These are phyloP conservation scores for Rasamsonia emersonii DNA, from an alignment of 2,329 filamentous ascomycete species.

Conservation along the genomic window DNA sequence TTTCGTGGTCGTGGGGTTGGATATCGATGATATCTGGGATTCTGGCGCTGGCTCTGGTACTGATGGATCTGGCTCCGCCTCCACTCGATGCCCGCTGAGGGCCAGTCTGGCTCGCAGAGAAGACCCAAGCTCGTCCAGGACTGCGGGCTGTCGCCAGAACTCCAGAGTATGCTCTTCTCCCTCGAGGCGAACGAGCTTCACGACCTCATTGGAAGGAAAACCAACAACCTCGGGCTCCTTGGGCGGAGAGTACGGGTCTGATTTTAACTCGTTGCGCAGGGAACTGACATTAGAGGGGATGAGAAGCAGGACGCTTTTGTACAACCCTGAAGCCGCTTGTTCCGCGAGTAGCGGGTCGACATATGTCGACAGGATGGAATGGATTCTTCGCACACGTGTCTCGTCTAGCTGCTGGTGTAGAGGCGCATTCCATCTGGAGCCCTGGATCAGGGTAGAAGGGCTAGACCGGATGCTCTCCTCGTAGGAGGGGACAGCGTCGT, in stretches of 20 bases:
- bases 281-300: conserved; percentile 35
- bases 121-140: conserved; percentile 32
- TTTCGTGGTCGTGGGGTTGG: conserved; percentile 7
- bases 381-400: conserved; percentile 33
- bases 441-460: conserved; percentile 2
- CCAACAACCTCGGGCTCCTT: conserved; percentile 28
- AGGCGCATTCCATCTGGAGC: conserved; percentile 2
- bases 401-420: conserved; percentile 23
- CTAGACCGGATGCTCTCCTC: conserved; percentile 20
- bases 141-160: conserved; percentile 36
- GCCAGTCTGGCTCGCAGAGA: conserved; percentile 22
- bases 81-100: conserved; percentile 13
- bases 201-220: conserved; percentile 30
- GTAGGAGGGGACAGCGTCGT: conserved; percentile 26
- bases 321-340: conserved; percentile 33
- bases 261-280: conserved; percentile 13
- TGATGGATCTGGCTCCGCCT: conserved; percentile 5
- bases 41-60: conserved; percentile 3
- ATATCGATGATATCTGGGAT: conserved; percentile 5
- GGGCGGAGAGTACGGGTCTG: conserved; percentile 11
- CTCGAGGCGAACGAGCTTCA: conserved; percentile 30
- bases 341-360: conserved; percentile 34
- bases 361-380: conserved; percentile 27
- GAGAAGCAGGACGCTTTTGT: conserved; percentile 36
- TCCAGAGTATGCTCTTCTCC: conserved; percentile 33